phyloP scores from a whole-genome alignment of 164 flowering plant genomes.

The Echeveria elegans region DNA sequence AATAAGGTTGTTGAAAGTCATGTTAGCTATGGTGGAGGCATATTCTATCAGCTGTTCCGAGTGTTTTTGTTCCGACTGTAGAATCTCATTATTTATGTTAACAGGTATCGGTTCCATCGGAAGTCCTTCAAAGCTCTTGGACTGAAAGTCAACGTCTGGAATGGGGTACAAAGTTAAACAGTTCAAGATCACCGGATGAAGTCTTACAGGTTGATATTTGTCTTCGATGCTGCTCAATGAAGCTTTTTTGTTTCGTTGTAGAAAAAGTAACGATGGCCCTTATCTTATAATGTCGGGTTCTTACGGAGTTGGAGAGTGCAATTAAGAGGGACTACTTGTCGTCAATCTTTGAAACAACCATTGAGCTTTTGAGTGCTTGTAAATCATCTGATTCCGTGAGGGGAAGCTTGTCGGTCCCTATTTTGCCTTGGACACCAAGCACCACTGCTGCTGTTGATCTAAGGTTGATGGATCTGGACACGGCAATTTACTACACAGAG shows the following conservation, averaged over 20 bases:
- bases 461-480: constrained; percentile 78
- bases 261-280: neutral
- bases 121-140: constrained; percentile 64
- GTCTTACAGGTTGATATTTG: too few relatives aligned
- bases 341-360: constrained; percentile 52
- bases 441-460: constrained; percentile 75
- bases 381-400: neutral
- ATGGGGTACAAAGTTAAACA: constrained; percentile 55
- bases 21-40: constrained; percentile 50
- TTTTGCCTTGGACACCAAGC: constrained; percentile 79
- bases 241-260: too few relatives aligned
- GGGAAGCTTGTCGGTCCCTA: constrained; percentile 15
- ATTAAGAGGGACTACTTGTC: constrained; percentile 52
- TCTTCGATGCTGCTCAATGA: neutral
- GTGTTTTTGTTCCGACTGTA: neutral
- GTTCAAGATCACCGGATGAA: too few relatives aligned
- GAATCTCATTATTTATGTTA: neutral
- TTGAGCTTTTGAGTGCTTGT: constrained; percentile 38
- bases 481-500: constrained; percentile 42
- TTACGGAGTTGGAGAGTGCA: constrained; percentile 51
- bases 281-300: constrained; percentile 23
- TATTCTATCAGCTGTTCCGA: neutral
- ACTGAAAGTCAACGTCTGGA: constrained; percentile 40
- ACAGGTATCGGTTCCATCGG: constrained; percentile 65
- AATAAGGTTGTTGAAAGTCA: too few relatives aligned